phyloP scores from a whole-genome alignment of 192 early-diverging fungal species.

The Coemansia sp. region DNA sequence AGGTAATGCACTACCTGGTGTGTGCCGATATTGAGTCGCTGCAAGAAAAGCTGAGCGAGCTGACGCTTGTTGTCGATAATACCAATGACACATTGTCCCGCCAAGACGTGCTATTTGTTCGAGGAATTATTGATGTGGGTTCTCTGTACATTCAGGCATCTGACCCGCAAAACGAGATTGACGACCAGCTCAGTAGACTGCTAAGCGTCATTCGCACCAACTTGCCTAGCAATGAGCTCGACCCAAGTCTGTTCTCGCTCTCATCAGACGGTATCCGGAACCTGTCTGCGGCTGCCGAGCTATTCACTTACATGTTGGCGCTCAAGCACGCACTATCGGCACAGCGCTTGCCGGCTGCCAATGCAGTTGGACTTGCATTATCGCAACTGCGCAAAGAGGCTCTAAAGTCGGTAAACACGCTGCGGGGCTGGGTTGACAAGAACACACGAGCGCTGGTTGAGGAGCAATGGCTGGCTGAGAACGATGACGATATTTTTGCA shows the following conservation, averaged over 20 bases:
- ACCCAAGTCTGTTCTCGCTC: constrained; percentile 6
- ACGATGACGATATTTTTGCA: constrained; percentile 9
- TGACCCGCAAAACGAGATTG: constrained; percentile 12
- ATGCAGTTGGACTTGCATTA: constrained; percentile 16
- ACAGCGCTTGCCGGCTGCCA: constrained; percentile 23
- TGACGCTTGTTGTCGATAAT: constrained; percentile 7
- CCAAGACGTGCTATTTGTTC: constrained; percentile 23
- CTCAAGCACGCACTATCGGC: constrained; percentile 22
- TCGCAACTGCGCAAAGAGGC: constrained; percentile 32
- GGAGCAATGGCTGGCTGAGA: constrained; percentile 18
- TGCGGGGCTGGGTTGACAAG: constrained; percentile 27
- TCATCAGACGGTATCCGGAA: constrained; percentile 17
- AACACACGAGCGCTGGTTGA: constrained; percentile 16
- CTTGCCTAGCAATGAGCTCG: constrained; percentile 10
- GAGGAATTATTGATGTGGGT: constrained; percentile 24
- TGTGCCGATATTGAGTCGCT: constrained; percentile 19
- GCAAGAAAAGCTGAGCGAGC: constrained; percentile 13
- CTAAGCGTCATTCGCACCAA: constrained; percentile 12
- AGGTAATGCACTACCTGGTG: constrained; percentile 44
- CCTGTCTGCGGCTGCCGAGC: constrained; percentile 24
- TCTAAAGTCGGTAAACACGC: constrained; percentile 15
- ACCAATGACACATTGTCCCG: constrained; percentile 12
- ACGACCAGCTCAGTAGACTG: constrained; percentile 18
- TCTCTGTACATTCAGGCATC: constrained; percentile 18
- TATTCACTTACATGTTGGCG: constrained; percentile 30